Base-by-base conservation (phyloP, 208 protist species). In the Phytomonas francai region DNA sequence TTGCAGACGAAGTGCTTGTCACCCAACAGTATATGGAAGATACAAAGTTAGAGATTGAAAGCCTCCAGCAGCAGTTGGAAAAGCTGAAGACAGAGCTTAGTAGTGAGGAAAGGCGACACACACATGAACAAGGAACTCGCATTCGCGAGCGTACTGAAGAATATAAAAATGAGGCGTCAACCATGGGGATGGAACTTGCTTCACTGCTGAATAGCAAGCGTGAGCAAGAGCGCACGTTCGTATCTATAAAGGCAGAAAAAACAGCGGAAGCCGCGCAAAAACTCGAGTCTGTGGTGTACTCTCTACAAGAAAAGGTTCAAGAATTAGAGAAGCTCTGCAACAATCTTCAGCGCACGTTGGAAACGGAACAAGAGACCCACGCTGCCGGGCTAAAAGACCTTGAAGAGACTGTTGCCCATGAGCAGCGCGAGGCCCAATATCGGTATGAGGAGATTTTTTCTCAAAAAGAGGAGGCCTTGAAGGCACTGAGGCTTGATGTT, bases 21-120 rank as follows among this genome's bases (percentile, higher is more conserved):
- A 93, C 96, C n/a, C 89, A 87, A 68, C 78, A 79, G 61, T 94
- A 98, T 68, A 85, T 98, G 59, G 95, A 98, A 75, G 94, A 98
- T 68, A 88, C 85, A 69, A 81, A 85, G 28, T 70, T 87, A 33
- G 72, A 84, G 49, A 91, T 96, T 65, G 82, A 85, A 62, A 90
- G 84, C 39, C 77, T 96, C n/a, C 84, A 88, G 74, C 81, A 92
- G 61, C 85, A 88, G 65, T 87, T 97, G 3, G 92, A 94, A 45
- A 92, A 94, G 67, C 80, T 98, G 14, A 90, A 87, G 68, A 90
- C 94, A 12, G 91, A 98, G 67, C 93, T 97, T 60, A 93, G 98
- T 59, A 94, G 96, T 64, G 89, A 98, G 63, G 90, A 98, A 69
- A 96, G 97, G 72, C 83, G 96, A 14, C 86, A 93, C 42, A 92